A percentile compares a stretch with the other conserved stretches of the same genome.
Evolutionary conservation across 202 grass and related monocot species (phyloP).

Genomic region (Hordeum pubiflorum): DNA sequence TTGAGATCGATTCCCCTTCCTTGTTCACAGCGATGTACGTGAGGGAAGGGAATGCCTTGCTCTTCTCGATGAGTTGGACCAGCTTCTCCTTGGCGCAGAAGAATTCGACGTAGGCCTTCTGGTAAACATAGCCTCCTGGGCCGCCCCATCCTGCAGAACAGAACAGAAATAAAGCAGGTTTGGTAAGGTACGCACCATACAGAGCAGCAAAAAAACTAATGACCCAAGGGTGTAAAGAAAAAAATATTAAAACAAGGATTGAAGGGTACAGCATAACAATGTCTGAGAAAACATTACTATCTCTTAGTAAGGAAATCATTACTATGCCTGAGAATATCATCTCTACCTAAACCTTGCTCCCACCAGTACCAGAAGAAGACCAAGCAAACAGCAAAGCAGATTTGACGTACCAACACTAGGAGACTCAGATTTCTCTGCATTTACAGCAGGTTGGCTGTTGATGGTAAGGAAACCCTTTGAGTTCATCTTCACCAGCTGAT

Average conservation of each 20-base stretch:
- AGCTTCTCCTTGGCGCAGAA: slow-evolving; percentile 71
- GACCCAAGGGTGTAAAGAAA: too few relatives aligned
- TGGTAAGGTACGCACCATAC: neutral
- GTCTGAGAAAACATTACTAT: neutral
- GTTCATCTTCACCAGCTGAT: slow-evolving; percentile 65
- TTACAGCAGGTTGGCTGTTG: slow-evolving; percentile 78
- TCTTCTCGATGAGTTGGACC: slow-evolving; percentile 43
- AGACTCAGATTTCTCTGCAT: slow-evolving; percentile 74
- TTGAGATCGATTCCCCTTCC: slow-evolving; percentile 42
- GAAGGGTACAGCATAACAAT: neutral
- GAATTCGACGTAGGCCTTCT: slow-evolving; percentile 80
- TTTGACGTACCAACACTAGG: slow-evolving; percentile 53
- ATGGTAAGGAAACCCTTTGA: slow-evolving; percentile 84
- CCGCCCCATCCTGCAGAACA: slow-evolving; percentile 65
- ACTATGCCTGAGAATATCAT: neutral
- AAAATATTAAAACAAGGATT: neutral
- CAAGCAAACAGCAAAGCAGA: neutral
- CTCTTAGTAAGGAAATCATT: too few relatives aligned
- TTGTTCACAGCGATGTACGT: slow-evolving; percentile 75
- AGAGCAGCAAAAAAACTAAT: neutral
- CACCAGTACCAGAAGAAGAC: neutral
- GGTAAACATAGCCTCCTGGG: slow-evolving; percentile 74
- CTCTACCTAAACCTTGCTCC: neutral
- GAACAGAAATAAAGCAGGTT: neutral
- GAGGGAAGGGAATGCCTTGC: slow-evolving; percentile 51